phyloP scores from a whole-genome alignment of 108 stramenopile species.

The Fragilariopsis cylindrus region DNA sequence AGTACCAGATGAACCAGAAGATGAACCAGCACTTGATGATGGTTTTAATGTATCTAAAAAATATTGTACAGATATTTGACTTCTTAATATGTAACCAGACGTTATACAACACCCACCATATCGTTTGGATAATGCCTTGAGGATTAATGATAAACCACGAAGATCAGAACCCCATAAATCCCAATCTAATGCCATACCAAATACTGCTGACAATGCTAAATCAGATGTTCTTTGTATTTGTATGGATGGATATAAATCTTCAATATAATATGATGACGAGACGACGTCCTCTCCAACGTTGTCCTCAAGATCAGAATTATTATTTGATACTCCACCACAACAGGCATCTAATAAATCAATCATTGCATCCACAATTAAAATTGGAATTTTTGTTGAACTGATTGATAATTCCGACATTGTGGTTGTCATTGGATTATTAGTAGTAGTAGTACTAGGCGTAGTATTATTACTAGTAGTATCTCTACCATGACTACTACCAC shows the following conservation, averaged over 20 bases:
- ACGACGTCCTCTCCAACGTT: background rate
- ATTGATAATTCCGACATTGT: slow-evolving; percentile 28
- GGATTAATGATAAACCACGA: slow-evolving; percentile 42
- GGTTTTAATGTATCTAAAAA: slow-evolving; percentile 71
- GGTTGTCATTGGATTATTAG: slow-evolving; percentile 22
- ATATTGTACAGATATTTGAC: slow-evolving; percentile 80
- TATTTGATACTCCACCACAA: slow-evolving; percentile 45
- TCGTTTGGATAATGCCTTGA: slow-evolving; percentile 53
- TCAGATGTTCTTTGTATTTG: slow-evolving; percentile 74
- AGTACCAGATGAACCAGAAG: too few relatives aligned
- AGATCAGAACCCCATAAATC: slow-evolving; percentile 74
- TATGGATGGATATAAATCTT: slow-evolving; percentile 36
- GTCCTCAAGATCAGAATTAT: background rate
- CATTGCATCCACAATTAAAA: slow-evolving; percentile 44
- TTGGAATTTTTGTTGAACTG: slow-evolving; percentile 48
- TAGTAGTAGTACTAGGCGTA: background rate
- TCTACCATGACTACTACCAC: background rate
- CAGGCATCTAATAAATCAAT: slow-evolving; percentile 59
- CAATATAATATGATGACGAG: slow-evolving; percentile 28
- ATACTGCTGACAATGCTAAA: slow-evolving; percentile 68
- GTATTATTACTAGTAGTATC: background rate
- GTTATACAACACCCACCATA: slow-evolving; percentile 53
- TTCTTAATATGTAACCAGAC: slow-evolving; percentile 59
- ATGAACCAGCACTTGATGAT: background rate
- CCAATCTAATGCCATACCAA: slow-evolving; percentile 82